phyloP scores from a whole-genome alignment of 768 basidiomycete genomes.

The Lentinula sp. region DNA sequence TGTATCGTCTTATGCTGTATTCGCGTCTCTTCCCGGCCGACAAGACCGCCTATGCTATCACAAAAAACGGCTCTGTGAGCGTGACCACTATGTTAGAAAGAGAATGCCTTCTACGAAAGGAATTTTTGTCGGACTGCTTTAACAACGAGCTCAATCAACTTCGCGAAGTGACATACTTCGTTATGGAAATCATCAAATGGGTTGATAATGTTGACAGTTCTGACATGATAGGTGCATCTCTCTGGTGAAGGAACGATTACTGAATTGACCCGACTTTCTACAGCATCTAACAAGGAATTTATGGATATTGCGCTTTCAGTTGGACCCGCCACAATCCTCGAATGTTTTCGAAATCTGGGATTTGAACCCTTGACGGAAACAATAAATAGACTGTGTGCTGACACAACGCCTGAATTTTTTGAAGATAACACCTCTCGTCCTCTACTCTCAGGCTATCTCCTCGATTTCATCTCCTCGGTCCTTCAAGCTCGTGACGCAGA shows the following conservation, averaged over 20 bases:
- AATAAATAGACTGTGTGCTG: background rate
- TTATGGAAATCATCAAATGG: background rate
- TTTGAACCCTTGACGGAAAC: conserved; percentile 1
- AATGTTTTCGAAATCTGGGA: conserved; percentile 1
- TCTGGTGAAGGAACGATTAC: background rate
- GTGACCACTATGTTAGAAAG: background rate
- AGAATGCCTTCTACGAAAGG: background rate
- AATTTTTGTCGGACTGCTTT: background rate
- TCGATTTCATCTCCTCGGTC: background rate
- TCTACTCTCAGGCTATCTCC: background rate
- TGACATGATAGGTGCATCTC: conserved; percentile 1
- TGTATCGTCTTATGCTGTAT: conserved; percentile 6
- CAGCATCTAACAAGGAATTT: background rate
- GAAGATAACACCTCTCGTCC: background rate
- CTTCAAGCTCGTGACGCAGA: background rate
- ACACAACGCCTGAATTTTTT: background rate
- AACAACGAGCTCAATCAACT: background rate
- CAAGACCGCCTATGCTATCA: background rate
- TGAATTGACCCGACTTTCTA: background rate
- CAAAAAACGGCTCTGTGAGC: background rate
- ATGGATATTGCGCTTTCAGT: background rate
- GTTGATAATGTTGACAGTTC: background rate
- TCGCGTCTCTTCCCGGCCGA: conserved; percentile 2
- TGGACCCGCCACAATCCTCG: conserved; percentile 6
- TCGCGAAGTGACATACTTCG: background rate